Evolutionary conservation across 108 stramenopile genomes (phyloP).

Genomic region (Discostella stelligeroides): DNA sequence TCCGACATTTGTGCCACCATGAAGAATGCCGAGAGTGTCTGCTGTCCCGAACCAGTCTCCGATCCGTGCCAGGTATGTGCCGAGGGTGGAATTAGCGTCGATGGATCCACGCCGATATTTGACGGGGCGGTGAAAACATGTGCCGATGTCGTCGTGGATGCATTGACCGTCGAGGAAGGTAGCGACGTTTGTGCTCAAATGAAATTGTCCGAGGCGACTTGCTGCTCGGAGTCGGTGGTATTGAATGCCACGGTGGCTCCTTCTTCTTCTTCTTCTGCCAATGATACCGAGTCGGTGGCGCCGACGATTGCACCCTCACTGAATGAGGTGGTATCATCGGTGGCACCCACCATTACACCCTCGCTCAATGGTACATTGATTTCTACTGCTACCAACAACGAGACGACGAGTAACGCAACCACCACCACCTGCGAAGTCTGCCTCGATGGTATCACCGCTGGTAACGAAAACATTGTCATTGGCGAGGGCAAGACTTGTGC

Average conservation of each 20-base stretch:
- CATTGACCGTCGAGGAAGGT: background rate
- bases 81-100: background rate
- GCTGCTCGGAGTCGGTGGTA: too few species aligned
- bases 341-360: background rate
- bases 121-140: conserved; percentile 5
- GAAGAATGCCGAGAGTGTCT: background rate
- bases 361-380: background rate
- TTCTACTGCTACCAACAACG: too few species aligned
- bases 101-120: background rate
- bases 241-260: background rate
- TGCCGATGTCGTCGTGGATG: background rate
- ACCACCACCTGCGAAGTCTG: background rate
- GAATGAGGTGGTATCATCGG: too few species aligned
- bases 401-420: too few species aligned
- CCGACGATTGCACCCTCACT: too few species aligned
- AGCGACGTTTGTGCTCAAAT: background rate
- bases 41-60: background rate
- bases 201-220: background rate
- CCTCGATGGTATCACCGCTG: background rate
- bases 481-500: conserved; percentile 3
- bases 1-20: background rate
- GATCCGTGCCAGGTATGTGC: background rate
- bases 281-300: too few species aligned
- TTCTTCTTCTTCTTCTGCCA: too few species aligned
- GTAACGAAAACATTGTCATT: background rate